phyloP scores from a whole-genome alignment of 495 filamentous ascomycete genomes.

The Amphirosellinia nigrospora region DNA sequence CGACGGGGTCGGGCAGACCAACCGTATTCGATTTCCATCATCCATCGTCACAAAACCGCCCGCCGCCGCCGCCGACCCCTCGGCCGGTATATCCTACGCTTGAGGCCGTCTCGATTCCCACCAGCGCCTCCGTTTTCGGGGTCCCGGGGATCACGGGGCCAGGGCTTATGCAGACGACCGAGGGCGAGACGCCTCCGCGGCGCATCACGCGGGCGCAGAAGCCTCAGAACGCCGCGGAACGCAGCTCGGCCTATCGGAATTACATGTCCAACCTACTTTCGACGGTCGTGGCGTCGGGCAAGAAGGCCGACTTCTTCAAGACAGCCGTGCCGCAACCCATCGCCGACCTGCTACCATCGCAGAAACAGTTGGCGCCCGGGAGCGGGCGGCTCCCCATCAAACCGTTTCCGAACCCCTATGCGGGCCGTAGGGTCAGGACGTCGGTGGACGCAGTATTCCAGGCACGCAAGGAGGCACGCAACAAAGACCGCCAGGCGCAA shows the following conservation, averaged over 20 bases:
- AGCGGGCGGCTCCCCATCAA: neutral
- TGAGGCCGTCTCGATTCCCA: neutral
- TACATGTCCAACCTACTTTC: conserved; percentile 13
- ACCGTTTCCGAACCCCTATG: conserved; percentile 21
- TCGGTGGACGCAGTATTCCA: neutral
- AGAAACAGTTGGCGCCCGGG: neutral
- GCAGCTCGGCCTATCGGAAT: neutral
- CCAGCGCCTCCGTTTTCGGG: neutral
- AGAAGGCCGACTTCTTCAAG: conserved; percentile 1
- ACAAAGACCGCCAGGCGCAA: neutral
- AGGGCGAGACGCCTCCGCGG: neutral
- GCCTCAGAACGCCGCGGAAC: neutral
- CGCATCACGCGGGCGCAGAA: neutral
- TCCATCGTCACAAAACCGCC: too few species aligned
- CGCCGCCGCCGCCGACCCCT: neutral
- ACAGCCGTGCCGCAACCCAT: neutral
- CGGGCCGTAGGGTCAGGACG: conserved; percentile 13
- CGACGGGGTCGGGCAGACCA: neutral
- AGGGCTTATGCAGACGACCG: neutral
- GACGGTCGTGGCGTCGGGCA: neutral
- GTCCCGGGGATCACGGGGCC: neutral
- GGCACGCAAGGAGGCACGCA: neutral
- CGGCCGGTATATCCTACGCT: neutral
- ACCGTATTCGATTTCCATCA: neutral
- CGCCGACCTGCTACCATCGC: neutral